A percentile compares a stretch with the other conserved stretches of the same genome.
Evolutionary conservation across 352 stramenopile species (phyloP).

Genomic region (Globisporangium cylindrosporum): DNA sequence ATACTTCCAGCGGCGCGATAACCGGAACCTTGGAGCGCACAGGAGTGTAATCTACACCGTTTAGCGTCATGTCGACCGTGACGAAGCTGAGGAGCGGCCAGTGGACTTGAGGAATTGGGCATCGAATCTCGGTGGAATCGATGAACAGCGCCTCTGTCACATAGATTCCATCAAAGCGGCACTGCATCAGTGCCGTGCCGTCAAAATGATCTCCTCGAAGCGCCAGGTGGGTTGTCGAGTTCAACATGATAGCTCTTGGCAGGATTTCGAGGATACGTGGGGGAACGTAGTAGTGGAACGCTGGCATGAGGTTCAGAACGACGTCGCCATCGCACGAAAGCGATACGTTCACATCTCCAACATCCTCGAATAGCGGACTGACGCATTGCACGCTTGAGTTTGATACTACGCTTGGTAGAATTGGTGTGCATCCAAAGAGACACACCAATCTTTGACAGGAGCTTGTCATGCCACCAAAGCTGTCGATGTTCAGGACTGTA

Average conservation of each 20-base stretch:
- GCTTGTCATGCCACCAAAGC: slow-evolving; percentile 1
- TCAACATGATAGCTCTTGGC: slow-evolving; percentile 22
- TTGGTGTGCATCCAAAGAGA: slow-evolving; percentile 21
- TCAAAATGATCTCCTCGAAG: slow-evolving; percentile 28
- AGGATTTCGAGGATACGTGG: slow-evolving; percentile 20
- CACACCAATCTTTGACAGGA: slow-evolving; percentile 29
- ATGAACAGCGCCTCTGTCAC: slow-evolving; percentile 16
- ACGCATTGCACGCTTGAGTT: slow-evolving; percentile 21
- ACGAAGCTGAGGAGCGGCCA: slow-evolving; percentile 21
- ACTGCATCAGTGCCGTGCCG: slow-evolving; percentile 18
- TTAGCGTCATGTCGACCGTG: slow-evolving; percentile 29
- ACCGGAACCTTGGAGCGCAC: slow-evolving; percentile 25
- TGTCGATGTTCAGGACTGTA: slow-evolving; percentile 27
- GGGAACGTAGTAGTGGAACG: slow-evolving; percentile 31
- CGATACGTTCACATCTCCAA: slow-evolving; percentile 19
- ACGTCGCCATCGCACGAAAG: slow-evolving; percentile 28
- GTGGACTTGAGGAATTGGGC: slow-evolving; percentile 19
- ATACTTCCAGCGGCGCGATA: slow-evolving; percentile 24
- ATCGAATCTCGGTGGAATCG: slow-evolving; percentile 27
- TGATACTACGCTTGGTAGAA: slow-evolving; percentile 14
- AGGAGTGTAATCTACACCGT: slow-evolving; percentile 31
- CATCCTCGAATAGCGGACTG: slow-evolving; percentile 18
- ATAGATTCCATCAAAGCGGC: slow-evolving; percentile 20
- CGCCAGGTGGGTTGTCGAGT: slow-evolving; percentile 16
- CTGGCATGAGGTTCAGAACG: slow-evolving; percentile 24